Conservation (phyloP, 2,329 filamentous ascomycete species). For the Geosmithia flava region DNA sequence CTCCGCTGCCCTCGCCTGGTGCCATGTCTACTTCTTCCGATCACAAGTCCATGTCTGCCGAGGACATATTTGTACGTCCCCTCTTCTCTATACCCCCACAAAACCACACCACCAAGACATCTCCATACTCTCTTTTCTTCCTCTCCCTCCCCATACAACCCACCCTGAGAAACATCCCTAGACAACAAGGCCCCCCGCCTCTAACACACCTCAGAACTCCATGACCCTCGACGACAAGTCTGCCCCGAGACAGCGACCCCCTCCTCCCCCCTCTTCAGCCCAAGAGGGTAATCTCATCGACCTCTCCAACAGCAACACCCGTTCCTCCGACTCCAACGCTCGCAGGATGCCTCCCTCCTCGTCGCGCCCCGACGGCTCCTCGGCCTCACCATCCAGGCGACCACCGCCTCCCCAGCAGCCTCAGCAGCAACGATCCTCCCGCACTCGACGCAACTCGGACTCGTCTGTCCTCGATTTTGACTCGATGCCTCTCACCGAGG, state of each 20-base stretch:
- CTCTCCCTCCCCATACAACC: not conserved
- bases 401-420: constrained; percentile 19
- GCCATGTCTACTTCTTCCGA: constrained; percentile 37
- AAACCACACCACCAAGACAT: not conserved
- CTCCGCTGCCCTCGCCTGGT: constrained; percentile 27
- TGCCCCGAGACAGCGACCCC: constrained; percentile 7
- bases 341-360: constrained; percentile 21
- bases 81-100: no score
- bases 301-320: not conserved
- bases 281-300: not conserved
- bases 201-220: no score
- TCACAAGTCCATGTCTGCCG: constrained; percentile 38
- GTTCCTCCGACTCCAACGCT: constrained; percentile 21
- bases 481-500: constrained; percentile 46
- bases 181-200: no score
- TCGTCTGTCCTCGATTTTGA: constrained; percentile 54
- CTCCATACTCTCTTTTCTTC: not conserved
- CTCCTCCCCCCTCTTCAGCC: not conserved
- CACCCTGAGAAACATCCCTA: not conserved
- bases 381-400: constrained; percentile 12
- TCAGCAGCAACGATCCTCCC: constrained; percentile 7
- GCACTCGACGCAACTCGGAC: constrained; percentile 65
- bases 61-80: constrained; percentile 65
- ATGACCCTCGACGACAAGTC: constrained; percentile 53
- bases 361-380: constrained; percentile 16